phyloP scores from a whole-genome alignment of 2,329 filamentous ascomycete species.

The Cercospora sp. region DNA sequence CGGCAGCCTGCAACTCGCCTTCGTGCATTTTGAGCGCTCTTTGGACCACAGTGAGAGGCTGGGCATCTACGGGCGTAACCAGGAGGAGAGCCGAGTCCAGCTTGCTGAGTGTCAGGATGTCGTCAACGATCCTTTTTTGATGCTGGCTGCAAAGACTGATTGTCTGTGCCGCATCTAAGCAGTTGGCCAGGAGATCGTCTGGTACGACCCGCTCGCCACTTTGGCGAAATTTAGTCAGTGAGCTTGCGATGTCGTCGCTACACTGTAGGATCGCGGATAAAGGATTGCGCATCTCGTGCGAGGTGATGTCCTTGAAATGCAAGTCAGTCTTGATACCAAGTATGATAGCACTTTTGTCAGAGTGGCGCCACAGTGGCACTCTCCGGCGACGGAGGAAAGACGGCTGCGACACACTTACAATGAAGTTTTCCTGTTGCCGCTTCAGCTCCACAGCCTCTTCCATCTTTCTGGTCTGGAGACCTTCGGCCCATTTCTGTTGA shows the following conservation, averaged over 20 bases:
- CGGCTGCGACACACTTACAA: conserved; percentile 1
- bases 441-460: conserved; percentile 82
- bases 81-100: conserved; percentile 73
- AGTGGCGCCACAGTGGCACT: not conserved
- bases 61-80: conserved; percentile 68
- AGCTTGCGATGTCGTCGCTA: conserved; percentile 69
- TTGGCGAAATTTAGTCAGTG: conserved; percentile 45
- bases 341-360: not conserved
- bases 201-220: conserved; percentile 42
- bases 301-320: conserved; percentile 38
- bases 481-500: conserved; percentile 80
- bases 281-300: conserved; percentile 63
- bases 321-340: not conserved
- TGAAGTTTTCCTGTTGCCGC: conserved; percentile 59
- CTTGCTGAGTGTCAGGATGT: conserved; percentile 72
- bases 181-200: conserved; percentile 55
- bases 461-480: conserved; percentile 72
- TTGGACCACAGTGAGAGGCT: conserved; percentile 66
- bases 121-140: conserved; percentile 77
- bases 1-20: conserved; percentile 67
- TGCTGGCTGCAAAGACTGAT: conserved; percentile 77
- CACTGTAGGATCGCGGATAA: conserved; percentile 74
- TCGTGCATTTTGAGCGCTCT: conserved; percentile 76
- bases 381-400: not conserved
- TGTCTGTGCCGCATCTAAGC: conserved; percentile 72